Percentiles rank a stretch among this genome's conserved stretches.
Evolutionary conservation across 2,329 filamentous ascomycete genomes (phyloP).

Genomic region (Cordyceps cicadae): DNA sequence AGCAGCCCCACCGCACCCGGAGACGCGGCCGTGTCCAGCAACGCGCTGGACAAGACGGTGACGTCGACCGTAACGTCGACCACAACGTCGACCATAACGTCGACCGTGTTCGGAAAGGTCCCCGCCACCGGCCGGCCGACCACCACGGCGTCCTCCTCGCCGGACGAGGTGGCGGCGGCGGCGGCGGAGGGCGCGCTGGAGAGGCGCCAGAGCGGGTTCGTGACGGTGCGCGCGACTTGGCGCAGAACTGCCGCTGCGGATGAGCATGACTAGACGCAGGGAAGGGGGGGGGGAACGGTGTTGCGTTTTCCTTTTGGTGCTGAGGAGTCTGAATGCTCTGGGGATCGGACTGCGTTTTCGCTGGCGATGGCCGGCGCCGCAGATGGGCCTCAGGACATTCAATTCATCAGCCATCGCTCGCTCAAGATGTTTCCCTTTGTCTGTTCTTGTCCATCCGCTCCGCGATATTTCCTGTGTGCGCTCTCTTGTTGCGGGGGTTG

Average conservation of each 20-base stretch:
- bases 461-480: not conserved
- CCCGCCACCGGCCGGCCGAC: too few species aligned
- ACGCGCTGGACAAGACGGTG: too few species aligned
- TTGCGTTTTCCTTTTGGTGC: not conserved
- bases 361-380: not conserved
- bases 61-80: not conserved
- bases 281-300: not conserved
- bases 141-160: not conserved
- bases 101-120: not conserved
- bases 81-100: not conserved
- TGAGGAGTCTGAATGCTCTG: not conserved
- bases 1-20: too few species aligned
- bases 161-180: not conserved
- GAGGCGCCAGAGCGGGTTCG: conserved; percentile 1
- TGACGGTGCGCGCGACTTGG: not conserved
- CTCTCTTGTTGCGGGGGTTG: not conserved
- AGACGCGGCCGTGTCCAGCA: not conserved
- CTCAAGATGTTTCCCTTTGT: not conserved
- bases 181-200: not conserved
- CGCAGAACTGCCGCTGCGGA: not conserved
- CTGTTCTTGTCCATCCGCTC: not conserved
- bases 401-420: not conserved
- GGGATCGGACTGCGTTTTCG: not conserved
- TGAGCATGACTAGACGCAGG: not conserved
- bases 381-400: not conserved